These are phyloP conservation scores for Albifimbria verrucaria DNA, from an alignment of 2,329 filamentous ascomycete genomes.

Conservation along the genomic window DNA sequence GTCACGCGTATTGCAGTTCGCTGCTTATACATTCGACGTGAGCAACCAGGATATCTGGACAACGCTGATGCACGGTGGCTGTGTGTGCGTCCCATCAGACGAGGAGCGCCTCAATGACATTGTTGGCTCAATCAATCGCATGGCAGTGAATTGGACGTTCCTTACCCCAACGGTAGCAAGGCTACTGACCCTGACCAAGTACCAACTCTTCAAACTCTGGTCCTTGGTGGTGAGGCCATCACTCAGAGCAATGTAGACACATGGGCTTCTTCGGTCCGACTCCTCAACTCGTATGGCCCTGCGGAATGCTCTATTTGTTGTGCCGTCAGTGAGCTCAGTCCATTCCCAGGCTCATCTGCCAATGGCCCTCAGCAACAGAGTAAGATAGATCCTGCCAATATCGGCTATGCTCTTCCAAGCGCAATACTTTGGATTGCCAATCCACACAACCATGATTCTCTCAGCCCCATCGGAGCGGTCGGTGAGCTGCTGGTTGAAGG, in stretches of 20 bases:
- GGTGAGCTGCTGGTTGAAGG: conserved; percentile 27
- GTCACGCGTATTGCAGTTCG: conserved; percentile 17
- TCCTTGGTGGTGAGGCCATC: conserved; percentile 44
- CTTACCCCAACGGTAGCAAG: conserved; percentile 45
- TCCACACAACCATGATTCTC: conserved; percentile 12
- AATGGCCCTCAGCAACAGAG: too few species aligned
- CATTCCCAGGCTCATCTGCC: too few species aligned
- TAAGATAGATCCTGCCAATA: neutral
- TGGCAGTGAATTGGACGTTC: conserved; percentile 17
- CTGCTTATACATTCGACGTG: conserved; percentile 18
- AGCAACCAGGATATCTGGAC: conserved; percentile 10
- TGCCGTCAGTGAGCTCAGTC: conserved; percentile 28
- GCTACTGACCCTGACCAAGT: conserved; percentile 38
- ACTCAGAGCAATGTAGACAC: conserved; percentile 35
- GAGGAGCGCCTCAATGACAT: conserved; percentile 46
- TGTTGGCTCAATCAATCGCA: conserved; percentile 38
- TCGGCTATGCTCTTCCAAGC: neutral
- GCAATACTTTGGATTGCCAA: conserved; percentile 21
- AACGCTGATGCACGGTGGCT: conserved; percentile 33
- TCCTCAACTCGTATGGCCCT: conserved; percentile 14
- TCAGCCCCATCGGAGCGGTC: conserved; percentile 16
- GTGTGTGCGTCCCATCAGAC: conserved; percentile 51
- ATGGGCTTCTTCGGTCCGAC: conserved; percentile 9
- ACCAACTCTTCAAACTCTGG: conserved; percentile 37
- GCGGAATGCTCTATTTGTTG: neutral